Evolutionary conservation across 345 rosid species (phyloP), one percentile per base, ranked within the genome.

Genomic region (Hibiscus mutabilis): DNA sequence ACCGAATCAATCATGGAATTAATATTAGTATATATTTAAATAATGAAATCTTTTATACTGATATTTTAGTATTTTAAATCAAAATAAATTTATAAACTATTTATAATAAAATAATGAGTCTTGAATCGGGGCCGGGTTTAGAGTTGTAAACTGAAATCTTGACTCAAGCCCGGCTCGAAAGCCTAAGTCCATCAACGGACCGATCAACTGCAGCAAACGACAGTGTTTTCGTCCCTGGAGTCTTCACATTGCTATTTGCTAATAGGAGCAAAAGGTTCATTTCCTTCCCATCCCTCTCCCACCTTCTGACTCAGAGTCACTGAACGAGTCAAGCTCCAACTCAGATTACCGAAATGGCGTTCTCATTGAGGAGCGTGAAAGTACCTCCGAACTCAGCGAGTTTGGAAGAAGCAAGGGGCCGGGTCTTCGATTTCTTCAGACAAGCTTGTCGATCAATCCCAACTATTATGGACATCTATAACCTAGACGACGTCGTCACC

Each of bases 371-470:
- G 79, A 66, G 76, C 70, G 73, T 87, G 75, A 91, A 89, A 81
- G 99, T 95, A 31, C 81, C 92, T 7, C 86, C 97, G 6, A 95
- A 92, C 83, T 95, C 99, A 19, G 92, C 76, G 63, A 89, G 78
- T 74, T 82, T 95, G 67, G 91, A 85, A 75, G 98, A 95, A 76
- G 99, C 99, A 14, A 83, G 88, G 59, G 79, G 75, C 16, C 85
- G 92, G 4, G 91, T 92, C 0, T 83, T 95, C 72, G 96, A 90
- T 77, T 85, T 95, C 89, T 95, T 95, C 78, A 83, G 86, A 74
- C 35, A 83, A 7, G 86, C 99, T 2, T 92, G 98, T 82, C 77
- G 99, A 74, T 89, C 98, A 33, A 77, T 95, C 65, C 98, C 99
- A 0, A 15, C 84, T 2, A 31, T 95, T 72, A 90, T 92, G 88